Evolutionary conservation across 2,329 filamentous ascomycete genomes (phyloP), one percentile per base, ranked within the genome.

Genomic region (Scedosporium dehoogii): DNA sequence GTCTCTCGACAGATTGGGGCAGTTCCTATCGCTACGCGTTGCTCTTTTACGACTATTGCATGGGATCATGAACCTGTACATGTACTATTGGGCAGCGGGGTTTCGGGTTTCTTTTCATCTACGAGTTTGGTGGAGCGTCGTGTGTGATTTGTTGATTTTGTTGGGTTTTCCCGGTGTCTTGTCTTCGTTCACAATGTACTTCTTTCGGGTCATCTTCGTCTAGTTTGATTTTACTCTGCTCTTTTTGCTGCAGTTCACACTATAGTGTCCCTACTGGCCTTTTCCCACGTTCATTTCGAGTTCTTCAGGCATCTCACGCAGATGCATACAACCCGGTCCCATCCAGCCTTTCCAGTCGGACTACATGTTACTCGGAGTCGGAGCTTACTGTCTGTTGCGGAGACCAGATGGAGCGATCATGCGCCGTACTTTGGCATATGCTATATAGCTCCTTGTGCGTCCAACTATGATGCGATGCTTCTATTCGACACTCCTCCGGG

Each of bases 31-130:
- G 48, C 48, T 21, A 25, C 48, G 21, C 48, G 48, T 53, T 53
- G 48, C 48, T 53, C 48, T 53, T 53, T 53, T 53, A 53, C 48
- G 48, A 53, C 48, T 53, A 53, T 53, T 53, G 48, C 48, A 53
- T 53, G 48, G 48, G 21, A 53, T 53, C 21, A 53, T 53, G 48
- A 53, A 53, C 48, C 48, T 53, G 48, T 53, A 53, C 48, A 53
- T 53, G 48, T 53, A 53, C 48, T 53, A 53, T 25, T 25, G 48
- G 48, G 23, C 48, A 53, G 48, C 48, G 48, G 48, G 48, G 48
- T 18, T 53, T 53, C 10, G 12, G n/a, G 48, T n/a, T 53, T 53
- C 23, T 53, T 16, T 21, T n/a, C 48, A 53, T 53, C 23, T 25
- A 53, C 48, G 48, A 21, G 48, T 53, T 53, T 25, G 48, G 48